Evolutionary conservation across 2,329 filamentous ascomycete species (phyloP).

Genomic region (Paracoccidioides brasiliensis): DNA sequence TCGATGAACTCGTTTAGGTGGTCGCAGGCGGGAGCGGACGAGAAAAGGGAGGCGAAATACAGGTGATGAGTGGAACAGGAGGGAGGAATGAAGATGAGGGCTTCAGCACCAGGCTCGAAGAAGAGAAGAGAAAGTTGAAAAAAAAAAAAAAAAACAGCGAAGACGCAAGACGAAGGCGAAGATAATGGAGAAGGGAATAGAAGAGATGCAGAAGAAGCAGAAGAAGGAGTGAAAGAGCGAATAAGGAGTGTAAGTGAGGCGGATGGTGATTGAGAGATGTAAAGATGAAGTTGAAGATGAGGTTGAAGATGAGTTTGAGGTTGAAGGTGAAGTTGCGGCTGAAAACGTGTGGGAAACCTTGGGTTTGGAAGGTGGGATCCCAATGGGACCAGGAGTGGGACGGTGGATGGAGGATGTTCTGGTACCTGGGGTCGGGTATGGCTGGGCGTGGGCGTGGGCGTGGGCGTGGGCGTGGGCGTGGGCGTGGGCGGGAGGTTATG

Average conservation of each 20-base stretch:
- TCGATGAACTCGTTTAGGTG: no score
- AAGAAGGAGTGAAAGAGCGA: conserved; percentile 9
- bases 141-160: no score
- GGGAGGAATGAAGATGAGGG: background rate
- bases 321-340: background rate
- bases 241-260: background rate
- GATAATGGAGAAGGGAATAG: conserved; percentile 4
- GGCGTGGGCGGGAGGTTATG: background rate
- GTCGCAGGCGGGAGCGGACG: no score
- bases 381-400: background rate
- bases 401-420: background rate
- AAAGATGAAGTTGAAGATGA: conserved; percentile 4
- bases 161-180: no score
- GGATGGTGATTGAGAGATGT: conserved; percentile 8
- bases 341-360: background rate
- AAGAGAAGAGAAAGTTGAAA: conserved; percentile 19
- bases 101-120: conserved; percentile 18
- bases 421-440: background rate
- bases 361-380: background rate
- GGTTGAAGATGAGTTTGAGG: background rate
- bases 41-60: no score
- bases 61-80: background rate
- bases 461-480: background rate
- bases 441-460: background rate
- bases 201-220: conserved; percentile 2